Base-by-base conservation (phyloP, 2,329 filamentous ascomycete species). In the Neocatenulostroma microsporum region DNA sequence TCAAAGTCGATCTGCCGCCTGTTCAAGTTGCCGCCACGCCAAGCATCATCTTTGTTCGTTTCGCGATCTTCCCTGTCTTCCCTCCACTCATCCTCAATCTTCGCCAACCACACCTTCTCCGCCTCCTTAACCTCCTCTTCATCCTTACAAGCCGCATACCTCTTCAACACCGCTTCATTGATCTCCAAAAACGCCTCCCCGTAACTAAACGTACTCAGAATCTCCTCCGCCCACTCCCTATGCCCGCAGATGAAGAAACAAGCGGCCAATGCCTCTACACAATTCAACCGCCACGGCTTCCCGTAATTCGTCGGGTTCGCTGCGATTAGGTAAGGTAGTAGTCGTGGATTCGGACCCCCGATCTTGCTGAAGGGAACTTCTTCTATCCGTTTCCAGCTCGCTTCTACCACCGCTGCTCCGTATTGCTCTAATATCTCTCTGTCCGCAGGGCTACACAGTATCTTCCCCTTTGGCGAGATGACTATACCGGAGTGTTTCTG, bases 261-360 rank as follows among this genome's bases (percentile, higher is more conserved):
- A 3, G 91, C 89, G 0, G 87, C 91, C 30, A 98, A 69, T 3
- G 91, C 91, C 67, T 98, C 91, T 20, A 87, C 91, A 53, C 91
- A 98, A 62, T 98, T 98, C 45, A 98, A 62, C 37, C 88, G 73
- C 84, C 88, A 95, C 4, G 91, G 91, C 55, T 85, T 84, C 42
- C 91, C 91, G 64, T 98, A 98, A 66, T 98, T 98, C 56, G 95
- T 91, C 1, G 84, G 82, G 60, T 98, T 98, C 31, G 91, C 91
- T 5, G 91, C 91, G 33, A 98, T 88, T 6, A 98, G 78, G 61
- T 98, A 98, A 0, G 91, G 91, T 39, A 98, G 68, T 46, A 95
- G 62, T 36, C 91, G 72, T 68, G 94, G 87, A 62, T 88, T 94
- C 62, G 88, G 91, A 17, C 91, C 91, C 19, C 91, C 91, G 41